These are phyloP conservation scores for Sarcodon aspratus DNA, from an alignment of 768 basidiomycete species.

Conservation along the genomic window DNA sequence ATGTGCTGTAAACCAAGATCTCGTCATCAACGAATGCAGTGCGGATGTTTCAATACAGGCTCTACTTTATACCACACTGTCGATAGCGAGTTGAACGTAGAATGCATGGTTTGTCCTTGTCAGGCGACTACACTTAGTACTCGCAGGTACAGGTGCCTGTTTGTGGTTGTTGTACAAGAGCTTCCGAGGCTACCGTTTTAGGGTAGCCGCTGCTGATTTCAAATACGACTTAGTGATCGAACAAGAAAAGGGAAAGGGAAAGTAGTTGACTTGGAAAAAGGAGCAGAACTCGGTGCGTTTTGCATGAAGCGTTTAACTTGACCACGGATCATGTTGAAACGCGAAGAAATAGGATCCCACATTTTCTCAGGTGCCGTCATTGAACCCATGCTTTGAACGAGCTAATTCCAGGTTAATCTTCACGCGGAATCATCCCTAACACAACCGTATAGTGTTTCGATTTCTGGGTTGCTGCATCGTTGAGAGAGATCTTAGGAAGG, in stretches of 20 bases:
- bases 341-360: slow-evolving; percentile 59
- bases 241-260: slow-evolving; percentile 68
- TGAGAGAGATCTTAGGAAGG: slow-evolving; percentile 75
- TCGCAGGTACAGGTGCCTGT: too few relatives aligned
- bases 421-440: slow-evolving; percentile 58
- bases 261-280: slow-evolving; percentile 94
- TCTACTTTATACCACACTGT: too few relatives aligned
- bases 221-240: too few relatives aligned
- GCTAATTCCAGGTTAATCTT: slow-evolving; percentile 77
- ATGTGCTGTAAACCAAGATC: too few relatives aligned
- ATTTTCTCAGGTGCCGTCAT: slow-evolving; percentile 94
- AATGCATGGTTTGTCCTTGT: too few relatives aligned
- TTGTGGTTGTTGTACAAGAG: too few relatives aligned
- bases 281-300: slow-evolving; percentile 75
- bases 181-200: too few relatives aligned
- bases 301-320: neutral
- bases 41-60: too few relatives aligned
- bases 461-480: slow-evolving; percentile 85
- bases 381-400: slow-evolving; percentile 86
- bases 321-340: neutral
- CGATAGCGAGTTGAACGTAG: too few relatives aligned
- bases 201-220: too few relatives aligned
- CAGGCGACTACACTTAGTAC: too few relatives aligned
- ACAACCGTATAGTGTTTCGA: slow-evolving; percentile 79
- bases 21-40: too few relatives aligned